Conservation (phyloP, 352 stramenopile genomes). For the Globisporangium emineosum region DNA sequence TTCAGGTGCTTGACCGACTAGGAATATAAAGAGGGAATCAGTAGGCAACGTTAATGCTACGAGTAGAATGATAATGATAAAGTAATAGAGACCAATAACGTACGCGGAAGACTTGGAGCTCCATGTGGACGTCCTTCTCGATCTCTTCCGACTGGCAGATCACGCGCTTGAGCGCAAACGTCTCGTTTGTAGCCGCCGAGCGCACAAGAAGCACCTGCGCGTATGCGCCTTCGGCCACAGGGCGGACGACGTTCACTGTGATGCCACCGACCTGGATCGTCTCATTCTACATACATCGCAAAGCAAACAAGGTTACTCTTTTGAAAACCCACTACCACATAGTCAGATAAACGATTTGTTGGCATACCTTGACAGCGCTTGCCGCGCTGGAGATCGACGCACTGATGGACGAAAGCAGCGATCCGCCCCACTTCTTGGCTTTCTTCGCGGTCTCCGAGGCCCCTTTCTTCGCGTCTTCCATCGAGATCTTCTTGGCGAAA, state of each 20-base stretch:
- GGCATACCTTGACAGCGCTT: conserved; percentile 49
- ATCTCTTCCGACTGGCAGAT: conserved; percentile 81
- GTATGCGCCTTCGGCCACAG: conserved; percentile 73
- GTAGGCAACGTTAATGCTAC: not conserved
- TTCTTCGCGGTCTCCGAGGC: conserved; percentile 85
- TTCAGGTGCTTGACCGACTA: conserved; percentile 82
- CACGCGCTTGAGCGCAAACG: conserved; percentile 80
- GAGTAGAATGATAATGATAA: too few species aligned
- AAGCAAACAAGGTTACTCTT: not conserved
- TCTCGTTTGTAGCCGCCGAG: conserved; percentile 58
- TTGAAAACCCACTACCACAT: not conserved
- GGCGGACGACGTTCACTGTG: conserved; percentile 61
- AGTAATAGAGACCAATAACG: too few species aligned
- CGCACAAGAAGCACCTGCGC: conserved; percentile 82
- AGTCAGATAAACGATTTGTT: not conserved
- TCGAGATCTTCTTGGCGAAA: conserved; percentile 87
- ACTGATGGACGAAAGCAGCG: conserved; percentile 75
- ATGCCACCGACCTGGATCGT: conserved; percentile 74
- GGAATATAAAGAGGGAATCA: not conserved
- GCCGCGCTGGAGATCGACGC: conserved; percentile 67
- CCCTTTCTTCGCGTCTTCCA: conserved; percentile 83
- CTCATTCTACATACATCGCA: conserved; percentile 49
- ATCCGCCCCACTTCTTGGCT: conserved; percentile 83
- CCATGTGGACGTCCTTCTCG: conserved; percentile 69
- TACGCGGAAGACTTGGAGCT: conserved; percentile 76